Evolutionary conservation across 441 rosid genomes (phyloP), one percentile per base, ranked within the genome.

Genomic region (Aleurites moluccanus): DNA sequence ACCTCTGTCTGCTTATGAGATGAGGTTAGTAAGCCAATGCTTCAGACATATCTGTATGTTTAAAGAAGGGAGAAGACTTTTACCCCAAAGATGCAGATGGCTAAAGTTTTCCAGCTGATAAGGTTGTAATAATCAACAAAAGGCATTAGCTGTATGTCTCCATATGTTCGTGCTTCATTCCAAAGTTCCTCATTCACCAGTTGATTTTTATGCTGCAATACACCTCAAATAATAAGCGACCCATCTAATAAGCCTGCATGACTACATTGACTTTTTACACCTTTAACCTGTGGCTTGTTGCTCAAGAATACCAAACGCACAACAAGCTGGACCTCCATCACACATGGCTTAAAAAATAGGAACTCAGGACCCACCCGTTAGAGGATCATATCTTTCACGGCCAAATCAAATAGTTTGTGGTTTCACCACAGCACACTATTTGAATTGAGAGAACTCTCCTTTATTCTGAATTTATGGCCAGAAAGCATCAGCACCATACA

Each of bases 51-150:
- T 27, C 33, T 50, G 40, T 18, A 74, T 57, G 47, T 25, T 53
- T 27, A 47, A 80, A 72, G 67, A 82, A 75, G 75, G 73, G 74
- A 81, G 27, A 74, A 66, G 79, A 80, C 6, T 75, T 55, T 87
- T 88, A 96, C 99, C 94, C 99, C 98, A 72, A 85, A 93, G 73
- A 91, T 93, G 89, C 97, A 96, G 81, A 93, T 96, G 14, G 97
- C 98, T 82, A 96, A 80, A 76, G 97, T 93, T 87, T 96, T 96
- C 97, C 94, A 93, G 65, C 96, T 96, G 81, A 93, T 96, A 73
- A 96, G 91, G 85, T 86, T 92, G 83, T 96, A 96, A 85, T 96
- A 93, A 76, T 93, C 99, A 74, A 93, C 99, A 82, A 96, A 96
- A 72, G 98, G 99, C 98, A 96, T 89, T 75, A 93, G 81, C 84